Evolutionary conservation across 2,329 filamentous ascomycete genomes (phyloP), one percentile per base, ranked within the genome.

Genomic region (Exophiala sideris): DNA sequence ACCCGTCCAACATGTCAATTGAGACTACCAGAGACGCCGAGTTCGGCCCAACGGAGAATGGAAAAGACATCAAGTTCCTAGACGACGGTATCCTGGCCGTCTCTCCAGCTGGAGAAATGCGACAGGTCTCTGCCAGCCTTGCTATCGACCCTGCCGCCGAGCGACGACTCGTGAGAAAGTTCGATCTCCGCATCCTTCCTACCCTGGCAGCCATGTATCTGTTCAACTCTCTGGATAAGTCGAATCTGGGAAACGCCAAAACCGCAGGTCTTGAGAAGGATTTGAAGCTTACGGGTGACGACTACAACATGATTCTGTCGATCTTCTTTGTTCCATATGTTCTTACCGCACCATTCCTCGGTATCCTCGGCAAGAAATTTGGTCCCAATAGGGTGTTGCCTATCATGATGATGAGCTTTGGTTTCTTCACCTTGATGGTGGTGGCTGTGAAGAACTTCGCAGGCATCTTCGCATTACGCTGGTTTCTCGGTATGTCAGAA

Each of bases 281-380:
- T 63, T 71, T 89, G 16, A 67, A 80, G 32, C 84, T 90, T 70
- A 76, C 76, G 40, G 68, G 71, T 1, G 78, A 83, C 58, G 79
- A 88, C 66, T 88, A 89, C 71, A 89, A 88, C 66, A 77, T 83
- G 24, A 79, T 89, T 45, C 70, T 89, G 34, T 79, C 78, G 48
- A 83, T 91, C 59, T 91, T 91, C 75, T 91, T 87, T 69, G 76
- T 90, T 5, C 87, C 87, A 0, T 89, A 87, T 66, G 86, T 89
- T 34, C 65, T 90, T 2, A 86, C 84, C 50, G 86, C 84, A 1
- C 85, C 84, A 0, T 81, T 84, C 1, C 69, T 88, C 36, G 77
- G 75, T 10, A 85, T 89, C 71, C 65, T 87, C 3, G 86, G 85
- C 50, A 89, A 88, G 72, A 84, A 80, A 56, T 86, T 78, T 64